Evolutionary conservation across 2,329 filamentous ascomycete species (phyloP).

Genomic region (Zasmidium citrigriseum): DNA sequence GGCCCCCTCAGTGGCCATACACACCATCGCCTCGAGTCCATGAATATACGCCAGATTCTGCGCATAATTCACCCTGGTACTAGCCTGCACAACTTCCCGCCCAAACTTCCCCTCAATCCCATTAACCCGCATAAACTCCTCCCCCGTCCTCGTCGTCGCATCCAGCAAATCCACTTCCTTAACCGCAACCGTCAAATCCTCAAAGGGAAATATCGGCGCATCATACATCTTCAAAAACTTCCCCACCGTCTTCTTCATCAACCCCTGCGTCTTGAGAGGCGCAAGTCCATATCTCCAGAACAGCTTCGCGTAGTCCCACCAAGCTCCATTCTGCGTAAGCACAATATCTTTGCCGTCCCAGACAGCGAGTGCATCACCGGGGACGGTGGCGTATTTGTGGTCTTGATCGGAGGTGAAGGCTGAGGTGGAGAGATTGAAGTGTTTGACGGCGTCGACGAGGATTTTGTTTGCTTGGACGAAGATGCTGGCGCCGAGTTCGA

Average conservation of each 20-base stretch:
- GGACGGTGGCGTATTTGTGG: constrained; percentile 47
- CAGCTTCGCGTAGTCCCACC: constrained; percentile 79
- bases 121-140: constrained; percentile 69
- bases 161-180: constrained; percentile 67
- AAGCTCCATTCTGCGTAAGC: constrained; percentile 65
- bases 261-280: constrained; percentile 69
- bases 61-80: constrained; percentile 91
- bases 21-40: constrained; percentile 86
- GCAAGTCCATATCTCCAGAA: constrained; percentile 83
- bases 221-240: constrained; percentile 81
- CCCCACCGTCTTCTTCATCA: constrained; percentile 70
- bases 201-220: constrained; percentile 79
- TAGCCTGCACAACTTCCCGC: constrained; percentile 83
- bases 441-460: constrained; percentile 69
- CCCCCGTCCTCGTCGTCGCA: constrained; percentile 70
- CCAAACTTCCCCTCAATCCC: constrained; percentile 68
- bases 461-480: constrained; percentile 86
- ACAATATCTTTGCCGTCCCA: constrained; percentile 82
- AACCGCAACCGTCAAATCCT: constrained; percentile 68
- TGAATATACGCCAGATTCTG: constrained; percentile 86
- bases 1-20: constrained; percentile 84
- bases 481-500: constrained; percentile 89
- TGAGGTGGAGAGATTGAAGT: constrained; percentile 66
- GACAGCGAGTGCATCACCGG: constrained; percentile 66
- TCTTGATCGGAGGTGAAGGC: constrained; percentile 6